phyloP scores from a whole-genome alignment of 805 yeast genomes.

The Vanderwaltozyma yarrowii region DNA sequence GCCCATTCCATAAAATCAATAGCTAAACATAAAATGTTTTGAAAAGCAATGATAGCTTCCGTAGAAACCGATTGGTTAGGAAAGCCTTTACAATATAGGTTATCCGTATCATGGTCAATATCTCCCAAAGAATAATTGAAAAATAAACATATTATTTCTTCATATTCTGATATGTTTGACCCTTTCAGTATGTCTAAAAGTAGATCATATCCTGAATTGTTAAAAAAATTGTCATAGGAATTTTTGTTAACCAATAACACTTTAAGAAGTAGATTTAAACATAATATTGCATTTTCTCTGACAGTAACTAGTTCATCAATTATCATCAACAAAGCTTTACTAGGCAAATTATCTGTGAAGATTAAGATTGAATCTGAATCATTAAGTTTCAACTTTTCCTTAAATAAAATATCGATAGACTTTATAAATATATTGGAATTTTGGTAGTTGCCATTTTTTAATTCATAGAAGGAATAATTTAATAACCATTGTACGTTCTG shows the following conservation, averaged over 20 bases:
- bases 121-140: slow-evolving; percentile 26
- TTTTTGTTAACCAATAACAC: slow-evolving; percentile 39
- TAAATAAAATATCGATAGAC: slow-evolving; percentile 22
- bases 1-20: slow-evolving; percentile 31
- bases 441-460: slow-evolving; percentile 25
- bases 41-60: slow-evolving; percentile 23
- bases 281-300: slow-evolving; percentile 8
- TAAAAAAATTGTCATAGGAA: slow-evolving; percentile 39
- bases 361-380: slow-evolving; percentile 36
- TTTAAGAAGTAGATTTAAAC: slow-evolving; percentile 39
- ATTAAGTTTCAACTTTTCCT: slow-evolving; percentile 33
- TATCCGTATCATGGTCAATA: neutral
- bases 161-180: slow-evolving; percentile 22
- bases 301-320: slow-evolving; percentile 27
- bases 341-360: slow-evolving; percentile 42
- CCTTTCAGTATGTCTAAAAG: slow-evolving; percentile 37
- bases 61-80: neutral
- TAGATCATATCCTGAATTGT: slow-evolving; percentile 36
- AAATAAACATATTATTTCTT: slow-evolving; percentile 39
- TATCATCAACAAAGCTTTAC: slow-evolving; percentile 57
- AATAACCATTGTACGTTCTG: slow-evolving; percentile 46
- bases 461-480: slow-evolving; percentile 41
- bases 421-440: slow-evolving; percentile 25
- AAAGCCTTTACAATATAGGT: neutral
- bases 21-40: slow-evolving; percentile 34